Conservation (phyloP, 768 basidiomycete genomes). For the Tylopilus sp. region DNA sequence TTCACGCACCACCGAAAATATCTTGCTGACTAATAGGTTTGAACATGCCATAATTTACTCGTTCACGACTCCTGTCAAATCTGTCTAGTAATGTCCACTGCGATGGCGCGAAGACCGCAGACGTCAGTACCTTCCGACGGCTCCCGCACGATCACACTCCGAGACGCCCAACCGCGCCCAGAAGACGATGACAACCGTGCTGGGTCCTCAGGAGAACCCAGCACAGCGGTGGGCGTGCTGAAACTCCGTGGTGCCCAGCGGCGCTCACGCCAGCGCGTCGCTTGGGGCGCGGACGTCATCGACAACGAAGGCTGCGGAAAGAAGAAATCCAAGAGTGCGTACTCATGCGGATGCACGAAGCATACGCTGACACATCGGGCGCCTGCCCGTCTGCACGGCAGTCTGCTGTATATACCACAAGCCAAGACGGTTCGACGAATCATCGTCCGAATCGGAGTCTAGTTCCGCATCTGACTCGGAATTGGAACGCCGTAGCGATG, state of each 20-base stretch:
- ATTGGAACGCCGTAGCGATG: conserved; percentile 9
- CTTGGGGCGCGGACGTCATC: conserved; percentile 81
- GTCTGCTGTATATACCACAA: conserved; percentile 97
- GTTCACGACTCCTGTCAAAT: too few species aligned
- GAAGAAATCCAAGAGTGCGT: conserved; percentile 93
- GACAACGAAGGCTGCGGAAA: conserved; percentile 89
- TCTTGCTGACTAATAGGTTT: conserved; percentile 23
- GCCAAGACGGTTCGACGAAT: conserved; percentile 76
- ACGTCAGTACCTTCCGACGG: conserved; percentile 47
- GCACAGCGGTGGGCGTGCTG: conserved; percentile 45
- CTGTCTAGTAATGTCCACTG: conserved; percentile 7
- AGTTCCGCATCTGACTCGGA: conserved; percentile 35
- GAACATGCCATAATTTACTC: too few species aligned
- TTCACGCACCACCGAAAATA: neutral
- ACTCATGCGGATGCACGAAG: too few species aligned
- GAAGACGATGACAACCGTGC: conserved; percentile 24
- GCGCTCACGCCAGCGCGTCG: conserved; percentile 54
- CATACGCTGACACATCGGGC: too few species aligned
- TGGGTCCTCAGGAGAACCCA: conserved; percentile 18
- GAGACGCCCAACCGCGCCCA: conserved; percentile 34
- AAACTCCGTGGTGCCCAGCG: conserved; percentile 55
- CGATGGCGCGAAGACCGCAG: conserved; percentile 31
- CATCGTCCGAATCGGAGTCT: conserved; percentile 63
- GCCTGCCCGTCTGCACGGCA: too few species aligned
- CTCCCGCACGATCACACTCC: conserved; percentile 52